Evolutionary conservation across 192 early-diverging fungal species (phyloP), one percentile per base, ranked within the genome.

Genomic region (Coemansia aciculifera): DNA sequence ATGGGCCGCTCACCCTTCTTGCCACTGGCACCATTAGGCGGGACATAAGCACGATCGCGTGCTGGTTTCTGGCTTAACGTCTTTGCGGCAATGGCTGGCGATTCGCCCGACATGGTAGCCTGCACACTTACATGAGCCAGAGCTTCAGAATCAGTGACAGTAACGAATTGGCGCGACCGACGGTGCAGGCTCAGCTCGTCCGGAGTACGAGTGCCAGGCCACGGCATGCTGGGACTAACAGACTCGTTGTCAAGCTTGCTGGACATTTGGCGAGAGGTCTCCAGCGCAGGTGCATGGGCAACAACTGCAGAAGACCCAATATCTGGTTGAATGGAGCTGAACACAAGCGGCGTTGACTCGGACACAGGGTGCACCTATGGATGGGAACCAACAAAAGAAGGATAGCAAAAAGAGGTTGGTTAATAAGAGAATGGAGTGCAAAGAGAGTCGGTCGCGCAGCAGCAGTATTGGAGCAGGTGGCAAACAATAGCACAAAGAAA

Each of bases 61-160:
- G 3, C 13, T 0, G 54, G 23, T 3, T 51, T 29, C 54, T 34
- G 54, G 29, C 15, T 17, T 17, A 57, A 5, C 0, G 32, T 36
- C 36, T 68, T 49, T 10, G 62, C 54, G 2, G 54, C 49, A 1
- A 71, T 38, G 2, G 57, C 74, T 23, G 74, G 69, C 51, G 74
- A 77, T 27, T 67, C 66, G 21, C 68, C 68, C 1, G 73, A 67
- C 24, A 61, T 43, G 15, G 62, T 70, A 0, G 73, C 78, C 59
- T 72, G 78, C 23, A 64, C 43, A 59, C 78, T 80, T 36, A 66
- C 78, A 11, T 43, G 69, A 0, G 73, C 78, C 19, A 80, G 38
- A 21, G 59, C 65, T 2, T 80, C 78, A 6, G 78, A 73, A 29
- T 80, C 78, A 8, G 65, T 54, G 9, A 46, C 44, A 6, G 59